Base-by-base conservation (phyloP, 1,284 basidiomycete genomes). In the Apiotrichum gracile region DNA sequence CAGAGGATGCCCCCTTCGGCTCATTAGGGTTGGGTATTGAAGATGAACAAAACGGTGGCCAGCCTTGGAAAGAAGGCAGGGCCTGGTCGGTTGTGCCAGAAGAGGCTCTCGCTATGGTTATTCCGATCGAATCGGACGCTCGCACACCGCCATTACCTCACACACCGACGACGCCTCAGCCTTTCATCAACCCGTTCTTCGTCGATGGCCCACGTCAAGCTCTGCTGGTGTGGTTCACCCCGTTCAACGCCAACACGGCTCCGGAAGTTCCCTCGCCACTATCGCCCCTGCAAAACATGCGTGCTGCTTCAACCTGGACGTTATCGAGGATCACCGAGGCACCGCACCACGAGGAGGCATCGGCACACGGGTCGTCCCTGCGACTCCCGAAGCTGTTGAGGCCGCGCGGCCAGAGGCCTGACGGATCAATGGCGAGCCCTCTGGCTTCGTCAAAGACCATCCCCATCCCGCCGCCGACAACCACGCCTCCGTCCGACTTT, bases 91-190 rank as follows among this genome's bases (percentile, higher is more conserved):
- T 60, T 7, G 73, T 76, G 2, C 71, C 74, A 0, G 70, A 72
- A 10, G 72, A 76, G 26, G 72, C 73, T 1, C 59, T 76, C 7
- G 74, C 74, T 4, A 74, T 76, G 72, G 67, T 74, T 22, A 57
- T 76, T 14, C 72, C 72, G 0, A 61, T 74, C 41, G 59, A 66
- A 22, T 41, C 49, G 1, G 59, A 58, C 14, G 34, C 35, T 17
- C 21, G 16, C 13, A 19, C 38, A 5, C 42, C 52, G 5, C 26
- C 42, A 10, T 24, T n/a, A 2, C 29, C 37, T 2, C 24, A 50
- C 22, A 27, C 47, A 7, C 47, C 51, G 14, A 49, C 49, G 7
- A 48, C 27, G 5, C 42, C 48, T 29, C 51, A 57, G 34, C 44
- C 50, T 8, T 55, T 56, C 33, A 55, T 60, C 51, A 60, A 57